Evolutionary conservation across 352 stramenopile genomes (phyloP).

Genomic region (Globisporangium solare): DNA sequence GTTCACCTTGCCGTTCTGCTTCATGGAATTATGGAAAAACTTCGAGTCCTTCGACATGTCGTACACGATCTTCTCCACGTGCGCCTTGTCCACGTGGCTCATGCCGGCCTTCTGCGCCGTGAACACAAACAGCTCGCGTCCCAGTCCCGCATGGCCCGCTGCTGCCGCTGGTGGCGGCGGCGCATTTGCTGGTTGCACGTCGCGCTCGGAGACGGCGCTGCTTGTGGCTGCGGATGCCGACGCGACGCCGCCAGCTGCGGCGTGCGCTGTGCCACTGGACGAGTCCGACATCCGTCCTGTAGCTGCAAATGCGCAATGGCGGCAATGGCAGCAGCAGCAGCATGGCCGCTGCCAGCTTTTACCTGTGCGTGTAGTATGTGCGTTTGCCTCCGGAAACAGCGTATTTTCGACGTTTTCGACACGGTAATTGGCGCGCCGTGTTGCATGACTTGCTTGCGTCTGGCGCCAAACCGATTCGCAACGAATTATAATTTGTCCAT

Average conservation of each 20-base stretch:
- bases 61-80: constrained; percentile 92
- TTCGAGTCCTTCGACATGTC: constrained; percentile 92
- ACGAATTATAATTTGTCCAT: too few relatives aligned
- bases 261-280: not conserved
- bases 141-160: constrained; percentile 7
- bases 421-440: not conserved
- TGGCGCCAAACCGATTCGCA: not conserved
- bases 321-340: constrained; percentile 6
- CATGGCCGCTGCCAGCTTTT: not conserved
- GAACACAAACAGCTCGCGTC: constrained; percentile 72
- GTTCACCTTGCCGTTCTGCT: constrained; percentile 87
- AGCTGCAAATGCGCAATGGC: constrained; percentile 11
- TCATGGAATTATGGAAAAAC: constrained; percentile 91
- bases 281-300: not conserved
- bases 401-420: not conserved
- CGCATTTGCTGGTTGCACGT: constrained; percentile 1
- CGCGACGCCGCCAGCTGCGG: not conserved
- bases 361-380: not conserved
- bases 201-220: not conserved
- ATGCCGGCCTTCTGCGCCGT: constrained; percentile 87
- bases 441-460: not conserved
- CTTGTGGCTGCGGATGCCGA: not conserved
- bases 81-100: constrained; percentile 81
- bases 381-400: not conserved
- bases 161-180: too few relatives aligned